Percentiles rank a stretch among this genome's conserved stretches.
These are phyloP conservation scores for Nemania bipapillata DNA, from an alignment of 2,329 filamentous ascomycete genomes.

Conservation along the genomic window DNA sequence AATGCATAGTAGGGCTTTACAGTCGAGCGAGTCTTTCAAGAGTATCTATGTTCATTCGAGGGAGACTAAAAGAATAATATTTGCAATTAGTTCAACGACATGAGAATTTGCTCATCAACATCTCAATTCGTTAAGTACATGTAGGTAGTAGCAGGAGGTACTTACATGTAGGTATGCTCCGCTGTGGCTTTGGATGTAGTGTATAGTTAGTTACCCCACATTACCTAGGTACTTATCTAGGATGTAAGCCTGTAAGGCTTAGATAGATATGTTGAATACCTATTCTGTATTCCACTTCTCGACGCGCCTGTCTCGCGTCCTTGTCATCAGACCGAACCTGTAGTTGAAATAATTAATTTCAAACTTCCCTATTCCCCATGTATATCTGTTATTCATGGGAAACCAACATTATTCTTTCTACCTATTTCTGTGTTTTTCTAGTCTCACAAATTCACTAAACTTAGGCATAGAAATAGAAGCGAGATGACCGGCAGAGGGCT, in stretches of 20 bases:
- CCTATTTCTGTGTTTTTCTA: neutral
- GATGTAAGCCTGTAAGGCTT: too few species aligned
- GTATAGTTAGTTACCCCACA: conserved; percentile 1
- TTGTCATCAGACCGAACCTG: neutral
- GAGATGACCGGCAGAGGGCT: conserved; percentile 25
- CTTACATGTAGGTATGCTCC: too few species aligned
- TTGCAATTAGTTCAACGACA: neutral
- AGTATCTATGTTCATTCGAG: neutral
- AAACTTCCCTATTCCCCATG: neutral
- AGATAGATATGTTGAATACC: too few species aligned
- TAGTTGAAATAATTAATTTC: neutral
- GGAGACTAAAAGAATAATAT: neutral
- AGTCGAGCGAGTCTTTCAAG: neutral
- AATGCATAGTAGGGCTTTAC: neutral
- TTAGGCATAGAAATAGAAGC: neutral
- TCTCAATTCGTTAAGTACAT: neutral
- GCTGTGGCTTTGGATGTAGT: too few species aligned
- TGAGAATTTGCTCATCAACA: neutral
- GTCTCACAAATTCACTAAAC: neutral
- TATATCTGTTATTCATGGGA: neutral
- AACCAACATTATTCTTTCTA: neutral
- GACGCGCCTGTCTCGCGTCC: conserved; percentile 33
- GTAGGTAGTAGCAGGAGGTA: too few species aligned
- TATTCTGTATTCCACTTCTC: conserved; percentile 15
- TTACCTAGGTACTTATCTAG: too few species aligned